Percentiles rank a stretch among this genome's conserved stretches.
Evolutionary conservation across 768 basidiomycete species (phyloP).

Genomic region (Leucosporidium creatinivorum): DNA sequence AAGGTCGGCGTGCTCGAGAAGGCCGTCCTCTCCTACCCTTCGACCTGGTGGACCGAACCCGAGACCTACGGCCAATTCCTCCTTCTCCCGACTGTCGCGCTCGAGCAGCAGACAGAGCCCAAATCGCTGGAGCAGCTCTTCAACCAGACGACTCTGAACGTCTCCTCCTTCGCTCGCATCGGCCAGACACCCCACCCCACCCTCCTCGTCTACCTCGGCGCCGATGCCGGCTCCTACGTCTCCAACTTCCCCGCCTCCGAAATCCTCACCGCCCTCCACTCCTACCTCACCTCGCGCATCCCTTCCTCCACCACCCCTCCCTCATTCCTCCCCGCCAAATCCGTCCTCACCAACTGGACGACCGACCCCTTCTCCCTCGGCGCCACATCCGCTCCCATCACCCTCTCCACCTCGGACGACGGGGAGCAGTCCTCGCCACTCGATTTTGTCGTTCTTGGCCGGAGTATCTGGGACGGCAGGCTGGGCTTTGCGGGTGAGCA

Average conservation of each 20-base stretch:
- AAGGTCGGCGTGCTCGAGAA: constrained; percentile 38
- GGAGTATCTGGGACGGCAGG: constrained; percentile 40
- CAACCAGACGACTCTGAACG: constrained; percentile 13
- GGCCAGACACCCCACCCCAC: constrained; percentile 24
- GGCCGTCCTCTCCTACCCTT: constrained; percentile 35
- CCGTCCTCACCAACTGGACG: constrained; percentile 41
- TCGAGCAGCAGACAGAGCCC: constrained; percentile 5
- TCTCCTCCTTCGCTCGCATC: constrained; percentile 24
- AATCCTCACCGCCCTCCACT: constrained; percentile 9
- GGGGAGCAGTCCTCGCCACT: constrained; percentile 39
- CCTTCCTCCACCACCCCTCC: neutral
- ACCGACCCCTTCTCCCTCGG: constrained; percentile 41
- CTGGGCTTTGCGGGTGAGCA: constrained; percentile 47
- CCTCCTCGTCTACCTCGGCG: constrained; percentile 36
- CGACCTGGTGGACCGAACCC: constrained; percentile 37
- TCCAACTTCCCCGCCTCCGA: constrained; percentile 17
- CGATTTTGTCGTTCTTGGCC: constrained; percentile 42
- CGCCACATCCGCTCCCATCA: constrained; percentile 42
- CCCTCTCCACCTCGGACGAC: constrained; percentile 31
- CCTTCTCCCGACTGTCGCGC: constrained; percentile 27
- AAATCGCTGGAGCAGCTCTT: constrained; percentile 17
- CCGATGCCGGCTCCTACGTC: constrained; percentile 33
- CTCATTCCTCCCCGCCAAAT: neutral
- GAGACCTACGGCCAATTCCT: constrained; percentile 23
- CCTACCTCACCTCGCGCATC: constrained; percentile 9